These are phyloP conservation scores for Magnolia sinica DNA, from an alignment of 164 flowering plant genomes.

Conservation along the genomic window DNA sequence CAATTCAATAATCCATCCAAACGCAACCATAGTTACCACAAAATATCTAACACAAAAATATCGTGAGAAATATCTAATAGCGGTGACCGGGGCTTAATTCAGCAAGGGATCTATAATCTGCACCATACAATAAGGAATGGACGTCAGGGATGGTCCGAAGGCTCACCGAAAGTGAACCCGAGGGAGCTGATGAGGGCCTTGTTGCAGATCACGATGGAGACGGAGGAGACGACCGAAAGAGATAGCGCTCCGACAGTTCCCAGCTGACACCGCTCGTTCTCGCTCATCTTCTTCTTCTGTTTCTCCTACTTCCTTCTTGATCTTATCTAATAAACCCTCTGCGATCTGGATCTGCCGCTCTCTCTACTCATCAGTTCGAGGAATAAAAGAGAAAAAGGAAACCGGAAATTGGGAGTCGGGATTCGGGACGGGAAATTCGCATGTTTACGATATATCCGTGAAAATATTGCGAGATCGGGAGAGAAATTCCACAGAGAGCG, in stretches of 20 bases:
- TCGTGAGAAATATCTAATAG: background rate
- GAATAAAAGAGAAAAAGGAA: background rate
- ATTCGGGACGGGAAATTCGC: background rate
- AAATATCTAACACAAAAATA: background rate
- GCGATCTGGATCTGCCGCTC: conserved; percentile 16
- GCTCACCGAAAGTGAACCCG: conserved; percentile 61
- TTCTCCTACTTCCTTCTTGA: background rate
- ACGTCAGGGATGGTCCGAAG: background rate
- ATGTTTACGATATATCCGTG: background rate
- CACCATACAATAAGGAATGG: background rate
- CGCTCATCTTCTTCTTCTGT: conserved; percentile 39
- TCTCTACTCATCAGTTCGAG: conserved; percentile 6
- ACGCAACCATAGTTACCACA: background rate
- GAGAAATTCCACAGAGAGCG: background rate
- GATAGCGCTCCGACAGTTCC: conserved; percentile 71
- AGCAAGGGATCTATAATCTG: background rate
- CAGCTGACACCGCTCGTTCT: conserved; percentile 53
- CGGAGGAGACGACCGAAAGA: conserved; percentile 72
- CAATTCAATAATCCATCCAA: background rate
- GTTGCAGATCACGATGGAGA: conserved; percentile 71
- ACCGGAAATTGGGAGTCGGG: background rate
- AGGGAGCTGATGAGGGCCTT: conserved; percentile 68
- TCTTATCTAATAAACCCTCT: background rate
- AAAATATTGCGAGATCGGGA: background rate
- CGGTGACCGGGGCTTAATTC: background rate